Evolutionary conservation across 2,329 filamentous ascomycete genomes (phyloP), one percentile per base, ranked within the genome.

Genomic region (Pyricularia grisea): DNA sequence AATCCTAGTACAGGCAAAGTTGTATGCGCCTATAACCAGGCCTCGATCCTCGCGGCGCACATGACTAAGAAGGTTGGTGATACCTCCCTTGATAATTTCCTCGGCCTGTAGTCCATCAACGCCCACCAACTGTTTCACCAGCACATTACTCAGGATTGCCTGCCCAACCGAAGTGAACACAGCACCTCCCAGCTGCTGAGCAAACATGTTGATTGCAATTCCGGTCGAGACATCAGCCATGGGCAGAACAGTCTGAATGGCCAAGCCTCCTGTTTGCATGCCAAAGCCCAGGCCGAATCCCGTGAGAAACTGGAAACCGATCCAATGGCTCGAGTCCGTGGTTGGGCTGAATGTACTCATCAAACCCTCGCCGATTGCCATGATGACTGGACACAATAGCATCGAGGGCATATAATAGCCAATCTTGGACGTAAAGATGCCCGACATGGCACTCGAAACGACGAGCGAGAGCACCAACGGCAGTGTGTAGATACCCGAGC

Each of bases 21-120:
- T 92, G 79, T 92, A 93, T 0, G 88, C 89, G 0, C 79, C 71
- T 1, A 88, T 79, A 10, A 93, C 88, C 0, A 80, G 78, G 1
- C 76, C 74, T 4, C 89, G 76, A 70, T 82, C 85, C 70, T 86
- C 73, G 0, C 77, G 72, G 0, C 83, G 79, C 30, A 92, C 85
- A 1, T 80, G 75, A 0, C 79, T 75, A 70, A 84, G 83, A 27
- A 94, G 80, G 65, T 87, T 83, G 0, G 90, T 92, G n/a, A 83
- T 85, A 33, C 85, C 85, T 9, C 78, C 81, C 9, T 75, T 78
- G 69, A 85, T 77, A 58, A 87, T 81, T 5, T 73, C 71, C 20
- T 75, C 69, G 0, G 83, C 74, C 36, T 83, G 77, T 6, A 87
- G 73, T 1, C 78, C 81, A 0, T 83, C 81, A 27, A 85, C 74